A percentile compares a stretch with the other conserved stretches of the same genome.
These are phyloP conservation scores for Phallus indusiatus DNA, from an alignment of 768 basidiomycete species.

Conservation along the genomic window DNA sequence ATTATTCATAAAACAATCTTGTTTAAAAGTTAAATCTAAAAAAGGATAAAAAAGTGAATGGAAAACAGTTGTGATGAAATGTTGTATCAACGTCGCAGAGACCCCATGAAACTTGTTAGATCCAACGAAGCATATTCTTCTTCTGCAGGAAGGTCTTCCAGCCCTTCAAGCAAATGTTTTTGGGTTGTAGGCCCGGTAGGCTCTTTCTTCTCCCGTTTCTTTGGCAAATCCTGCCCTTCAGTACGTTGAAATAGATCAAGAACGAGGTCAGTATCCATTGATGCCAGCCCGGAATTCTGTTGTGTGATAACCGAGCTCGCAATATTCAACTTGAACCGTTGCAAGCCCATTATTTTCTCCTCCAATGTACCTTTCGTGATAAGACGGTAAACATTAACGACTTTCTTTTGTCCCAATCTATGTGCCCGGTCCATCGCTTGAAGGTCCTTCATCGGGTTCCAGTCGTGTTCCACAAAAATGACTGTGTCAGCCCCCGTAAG, in stretches of 20 bases:
- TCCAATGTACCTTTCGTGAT: conserved; percentile 96
- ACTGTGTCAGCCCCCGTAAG: conserved; percentile 98
- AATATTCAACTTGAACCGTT: conserved; percentile 98
- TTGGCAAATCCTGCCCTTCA: conserved; percentile 57
- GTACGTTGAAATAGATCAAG: conserved; percentile 86
- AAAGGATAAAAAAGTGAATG: conserved; percentile 10
- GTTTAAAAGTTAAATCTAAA: not conserved
- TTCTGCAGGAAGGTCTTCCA: conserved; percentile 87
- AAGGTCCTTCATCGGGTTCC: conserved; percentile 99
- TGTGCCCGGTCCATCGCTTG: conserved; percentile 99
- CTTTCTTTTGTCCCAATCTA: conserved; percentile 96
- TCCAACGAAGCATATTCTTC: conserved; percentile 89
- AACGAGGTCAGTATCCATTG: conserved; percentile 97
- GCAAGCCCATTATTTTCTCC: conserved; percentile 99
- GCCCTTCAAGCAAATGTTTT: conserved; percentile 78
- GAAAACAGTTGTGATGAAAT: not conserved
- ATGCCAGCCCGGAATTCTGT: conserved; percentile 86
- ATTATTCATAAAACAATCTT: not conserved
- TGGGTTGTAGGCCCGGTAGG: conserved; percentile 52
- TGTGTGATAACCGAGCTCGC: conserved; percentile 95
- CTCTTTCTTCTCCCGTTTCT: conserved; percentile 47
- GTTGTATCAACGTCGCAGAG: conserved; percentile 39
- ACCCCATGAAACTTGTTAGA: conserved; percentile 80
- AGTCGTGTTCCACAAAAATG: conserved; percentile 98
- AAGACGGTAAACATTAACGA: conserved; percentile 96